Conservation (phyloP, 1,139 yeast species). For the Yamadazyma dendronema region DNA sequence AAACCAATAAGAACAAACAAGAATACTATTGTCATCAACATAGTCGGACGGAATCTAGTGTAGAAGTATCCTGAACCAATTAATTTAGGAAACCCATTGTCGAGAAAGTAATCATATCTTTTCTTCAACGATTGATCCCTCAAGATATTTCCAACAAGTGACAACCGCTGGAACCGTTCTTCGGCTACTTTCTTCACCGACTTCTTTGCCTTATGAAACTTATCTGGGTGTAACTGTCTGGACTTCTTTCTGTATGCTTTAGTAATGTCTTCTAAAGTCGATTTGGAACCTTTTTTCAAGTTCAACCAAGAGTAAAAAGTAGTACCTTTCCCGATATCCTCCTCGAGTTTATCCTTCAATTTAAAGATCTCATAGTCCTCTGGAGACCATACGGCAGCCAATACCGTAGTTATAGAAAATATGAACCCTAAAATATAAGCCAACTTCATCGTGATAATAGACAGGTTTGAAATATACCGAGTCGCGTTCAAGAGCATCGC, state of each 20-base stretch:
- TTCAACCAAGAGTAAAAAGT: slow-evolving; percentile 72
- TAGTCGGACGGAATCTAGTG: slow-evolving; percentile 59
- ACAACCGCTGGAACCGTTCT: slow-evolving; percentile 69
- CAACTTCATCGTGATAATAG: slow-evolving; percentile 7
- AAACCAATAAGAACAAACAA: slow-evolving; percentile 49
- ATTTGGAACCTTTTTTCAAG: slow-evolving; percentile 48
- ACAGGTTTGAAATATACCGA: background rate
- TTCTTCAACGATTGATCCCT: slow-evolving; percentile 60
- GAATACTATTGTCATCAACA: slow-evolving; percentile 50
- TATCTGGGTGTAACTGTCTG: slow-evolving; percentile 81
- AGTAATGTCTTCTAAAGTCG: slow-evolving; percentile 62
- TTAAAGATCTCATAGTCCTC: slow-evolving; percentile 82
- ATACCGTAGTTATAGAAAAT: slow-evolving; percentile 17
- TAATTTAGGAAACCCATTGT: slow-evolving; percentile 86
- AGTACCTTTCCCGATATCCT: slow-evolving; percentile 60
- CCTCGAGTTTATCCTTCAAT: slow-evolving; percentile 62
- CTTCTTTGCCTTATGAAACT: slow-evolving; percentile 43
- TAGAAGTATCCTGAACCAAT: slow-evolving; percentile 53
- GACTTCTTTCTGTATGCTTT: slow-evolving; percentile 76
- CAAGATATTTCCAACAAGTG: slow-evolving; percentile 71
- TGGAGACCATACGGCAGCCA: slow-evolving; percentile 38
- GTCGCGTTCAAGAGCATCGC: slow-evolving; percentile 2
- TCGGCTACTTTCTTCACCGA: slow-evolving; percentile 47
- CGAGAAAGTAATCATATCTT: slow-evolving; percentile 80
- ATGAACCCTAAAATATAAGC: slow-evolving; percentile 10